phyloP scores from a whole-genome alignment of 164 flowering plant species.

The Echeveria elegans region DNA sequence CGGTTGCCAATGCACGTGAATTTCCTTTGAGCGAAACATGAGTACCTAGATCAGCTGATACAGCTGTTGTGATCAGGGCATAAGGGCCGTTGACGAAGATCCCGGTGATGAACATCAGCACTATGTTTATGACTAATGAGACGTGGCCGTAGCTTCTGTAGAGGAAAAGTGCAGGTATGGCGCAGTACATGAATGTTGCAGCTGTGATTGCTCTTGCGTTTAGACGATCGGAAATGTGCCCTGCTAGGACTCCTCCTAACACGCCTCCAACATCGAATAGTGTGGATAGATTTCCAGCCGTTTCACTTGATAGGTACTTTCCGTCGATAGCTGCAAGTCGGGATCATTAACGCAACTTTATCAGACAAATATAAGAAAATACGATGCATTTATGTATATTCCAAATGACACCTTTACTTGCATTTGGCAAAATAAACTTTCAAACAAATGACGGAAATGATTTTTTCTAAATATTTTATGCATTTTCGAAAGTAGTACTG shows the following conservation, averaged over 20 bases:
- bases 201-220: slow-evolving; percentile 12
- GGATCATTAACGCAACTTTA: too few species aligned
- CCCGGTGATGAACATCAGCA: slow-evolving; percentile 16
- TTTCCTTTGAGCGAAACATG: slow-evolving; percentile 10
- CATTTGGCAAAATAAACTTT: background rate
- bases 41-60: slow-evolving; percentile 18
- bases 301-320: slow-evolving; percentile 13
- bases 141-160: slow-evolving; percentile 14
- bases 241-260: slow-evolving; percentile 15
- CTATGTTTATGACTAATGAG: slow-evolving; percentile 12
- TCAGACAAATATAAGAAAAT: background rate
- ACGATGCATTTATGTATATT: too few species aligned
- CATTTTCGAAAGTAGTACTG: too few species aligned
- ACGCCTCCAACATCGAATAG: slow-evolving; percentile 18
- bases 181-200: slow-evolving; percentile 15
- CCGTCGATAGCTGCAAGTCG: slow-evolving; percentile 15
- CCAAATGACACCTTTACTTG: too few species aligned
- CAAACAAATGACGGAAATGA: background rate
- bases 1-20: slow-evolving; percentile 18
- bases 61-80: slow-evolving; percentile 19
- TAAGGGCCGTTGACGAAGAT: slow-evolving; percentile 18
- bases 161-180: slow-evolving; percentile 14
- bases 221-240: slow-evolving; percentile 16
- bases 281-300: slow-evolving; percentile 15
- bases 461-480: too few species aligned